Evolutionary conservation across 1,284 basidiomycete species (phyloP), one percentile per base, ranked within the genome.

Genomic region (Microbotryum silenes-acaulis): DNA sequence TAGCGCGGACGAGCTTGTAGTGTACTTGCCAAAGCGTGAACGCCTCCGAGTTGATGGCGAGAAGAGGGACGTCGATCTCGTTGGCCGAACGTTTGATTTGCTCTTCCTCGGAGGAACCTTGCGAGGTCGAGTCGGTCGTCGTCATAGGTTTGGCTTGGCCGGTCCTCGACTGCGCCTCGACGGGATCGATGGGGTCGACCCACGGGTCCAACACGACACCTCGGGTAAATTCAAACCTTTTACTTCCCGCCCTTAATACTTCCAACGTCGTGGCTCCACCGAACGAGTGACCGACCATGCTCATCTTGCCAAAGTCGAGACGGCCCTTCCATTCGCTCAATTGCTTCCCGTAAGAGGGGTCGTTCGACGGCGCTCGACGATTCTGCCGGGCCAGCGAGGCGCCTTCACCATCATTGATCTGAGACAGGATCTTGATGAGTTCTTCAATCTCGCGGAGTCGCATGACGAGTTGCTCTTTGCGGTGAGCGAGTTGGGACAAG

Each of bases 391-490:
- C 61, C 12, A 65, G 4, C 0, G 48, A 45, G 6, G 62, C 61
- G 10, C 70, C 62, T 5, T 73, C 70, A 14, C 77, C 77, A 1
- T 46, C 48, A 29, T 72, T 69, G 53, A 78, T 69, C 16, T 70
- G 64, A n/a, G 62, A 49, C 14, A 81, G 64, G 2, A 75, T 71
- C 16, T 72, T 56, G 31, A 79, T 63, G 2, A 77, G n/a, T 7
- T 18, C 73, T 8, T 77, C 68, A 29, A 80, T 71, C 64, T 81
- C 79, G 8, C 74, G 75, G 14, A 76, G 63, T 1, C 81, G 76
- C 63, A 82, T 75, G 37, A 70, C 66, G 42, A 81, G 72, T 66
- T 81, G 80, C 33, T 79, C 76, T 20, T 72, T 71, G 44, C 80
- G 74, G 50, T 80, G 62, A 23, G 54, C 42, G 71, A 44, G 65